Base-by-base conservation (phyloP, 1,284 basidiomycete species). In the Apiotrichum porosum region DNA sequence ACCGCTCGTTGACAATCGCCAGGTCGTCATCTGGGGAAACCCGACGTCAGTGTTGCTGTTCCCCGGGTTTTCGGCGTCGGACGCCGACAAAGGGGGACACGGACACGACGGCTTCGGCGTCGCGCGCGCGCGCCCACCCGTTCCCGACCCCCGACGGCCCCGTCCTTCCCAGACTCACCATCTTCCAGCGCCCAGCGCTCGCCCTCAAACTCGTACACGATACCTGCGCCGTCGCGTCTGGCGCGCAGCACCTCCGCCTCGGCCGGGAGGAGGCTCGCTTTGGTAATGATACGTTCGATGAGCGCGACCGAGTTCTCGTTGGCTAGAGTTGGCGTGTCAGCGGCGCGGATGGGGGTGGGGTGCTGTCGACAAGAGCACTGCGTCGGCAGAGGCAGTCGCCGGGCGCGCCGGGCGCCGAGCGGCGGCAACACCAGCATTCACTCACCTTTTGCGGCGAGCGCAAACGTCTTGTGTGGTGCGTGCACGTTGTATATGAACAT, bases 21-120 rank as follows among this genome's bases (percentile, higher is more conserved):
- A 74, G 63, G 54, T 75, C 73, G 49, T 72, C 73, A 40, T 74
- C 73, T 75, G 56, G 9, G n/a, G n/a, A n/a, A n/a, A n/a, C n/a
- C n/a, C n/a, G n/a, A n/a, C n/a, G n/a, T n/a, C n/a, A n/a, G n/a
- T n/a, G n/a, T n/a, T n/a, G n/a, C n/a, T n/a, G n/a, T n/a, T n/a
- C n/a, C n/a, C n/a, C n/a, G n/a, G n/a, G n/a, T n/a, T n/a, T n/a
- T n/a, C n/a, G n/a, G n/a, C n/a, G n/a, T n/a, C n/a, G n/a, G n/a
- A n/a, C n/a, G n/a, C n/a, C n/a, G n/a, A n/a, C n/a, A n/a, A n/a
- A n/a, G n/a, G n/a, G n/a, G n/a, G n/a, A n/a, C n/a, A n/a, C n/a
- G n/a, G n/a, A n/a, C n/a, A n/a, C n/a, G n/a, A n/a, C n/a, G n/a
- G n/a, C n/a, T n/a, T n/a, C n/a, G n/a, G n/a, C n/a, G n/a, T n/a